These are phyloP conservation scores for Suillus spraguei DNA, from an alignment of 768 basidiomycete genomes.

Conservation along the genomic window DNA sequence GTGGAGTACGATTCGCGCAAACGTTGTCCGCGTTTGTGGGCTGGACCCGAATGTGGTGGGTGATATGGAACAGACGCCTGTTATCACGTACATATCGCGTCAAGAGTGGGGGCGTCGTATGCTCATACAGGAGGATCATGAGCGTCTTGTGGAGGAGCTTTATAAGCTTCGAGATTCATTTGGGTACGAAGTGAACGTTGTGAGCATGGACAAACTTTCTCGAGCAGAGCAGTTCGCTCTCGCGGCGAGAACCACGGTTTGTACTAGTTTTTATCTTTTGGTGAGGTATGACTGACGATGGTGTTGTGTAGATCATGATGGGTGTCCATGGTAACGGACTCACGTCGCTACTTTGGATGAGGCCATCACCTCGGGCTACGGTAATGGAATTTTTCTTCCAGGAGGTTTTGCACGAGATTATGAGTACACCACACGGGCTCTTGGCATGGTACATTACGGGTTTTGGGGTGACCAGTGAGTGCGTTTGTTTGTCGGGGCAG, in stretches of 20 bases:
- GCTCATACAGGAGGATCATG: slow-evolving; percentile 76
- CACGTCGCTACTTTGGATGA: slow-evolving; percentile 92
- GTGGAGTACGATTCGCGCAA: slow-evolving; percentile 81
- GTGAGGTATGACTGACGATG: slow-evolving; percentile 6
- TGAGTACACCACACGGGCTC: slow-evolving; percentile 74
- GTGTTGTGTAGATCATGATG: slow-evolving; percentile 77
- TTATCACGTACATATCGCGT: slow-evolving; percentile 91
- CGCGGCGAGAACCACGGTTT: slow-evolving; percentile 83
- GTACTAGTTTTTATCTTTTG: slow-evolving; percentile 24
- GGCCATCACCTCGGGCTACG: slow-evolving; percentile 75
- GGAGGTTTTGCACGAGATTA: slow-evolving; percentile 87
- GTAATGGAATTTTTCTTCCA: slow-evolving; percentile 92
- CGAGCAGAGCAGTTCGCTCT: slow-evolving; percentile 79
- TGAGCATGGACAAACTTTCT: slow-evolving; percentile 80
- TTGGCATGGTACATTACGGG: slow-evolving; percentile 84
- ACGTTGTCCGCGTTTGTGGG: slow-evolving; percentile 73
- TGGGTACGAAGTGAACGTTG: slow-evolving; percentile 88
- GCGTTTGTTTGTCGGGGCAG: background rate
- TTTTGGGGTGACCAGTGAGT: slow-evolving; percentile 78
- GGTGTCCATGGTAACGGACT: slow-evolving; percentile 94
- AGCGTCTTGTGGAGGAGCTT: slow-evolving; percentile 74
- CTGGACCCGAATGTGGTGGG: slow-evolving; percentile 45
- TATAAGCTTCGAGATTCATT: slow-evolving; percentile 66
- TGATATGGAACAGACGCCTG: slow-evolving; percentile 54
- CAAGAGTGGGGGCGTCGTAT: slow-evolving; percentile 89